phyloP scores from a whole-genome alignment of 83 land plant genomes.

The Picea mariana region DNA sequence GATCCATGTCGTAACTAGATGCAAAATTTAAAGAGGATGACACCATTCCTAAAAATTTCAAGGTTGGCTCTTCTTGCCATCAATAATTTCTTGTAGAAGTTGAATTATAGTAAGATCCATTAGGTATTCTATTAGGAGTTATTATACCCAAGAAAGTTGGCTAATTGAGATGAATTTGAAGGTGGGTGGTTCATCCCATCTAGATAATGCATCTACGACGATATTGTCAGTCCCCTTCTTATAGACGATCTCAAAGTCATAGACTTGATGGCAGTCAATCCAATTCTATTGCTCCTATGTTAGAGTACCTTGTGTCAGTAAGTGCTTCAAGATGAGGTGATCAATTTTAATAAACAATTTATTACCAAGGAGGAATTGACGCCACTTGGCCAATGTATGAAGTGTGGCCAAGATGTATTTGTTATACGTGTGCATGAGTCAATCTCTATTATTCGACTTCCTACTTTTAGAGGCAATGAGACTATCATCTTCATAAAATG shows the following conservation, averaged over 20 bases:
- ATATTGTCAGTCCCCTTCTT: not conserved
- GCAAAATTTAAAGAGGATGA: not conserved
- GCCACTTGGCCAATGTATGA: not conserved
- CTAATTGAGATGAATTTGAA: not conserved
- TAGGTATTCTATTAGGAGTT: not conserved
- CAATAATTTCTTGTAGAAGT: not conserved
- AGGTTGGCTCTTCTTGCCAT: not conserved
- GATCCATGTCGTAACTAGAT: not conserved
- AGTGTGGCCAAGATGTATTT: not conserved
- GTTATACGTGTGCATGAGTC: not conserved
- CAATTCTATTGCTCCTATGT: not conserved
- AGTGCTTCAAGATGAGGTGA: no score
- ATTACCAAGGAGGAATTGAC: not conserved
- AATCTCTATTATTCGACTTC: not conserved
- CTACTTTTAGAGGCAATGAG: not conserved
- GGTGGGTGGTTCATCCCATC: not conserved
- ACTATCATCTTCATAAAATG: not conserved
- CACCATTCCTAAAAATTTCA: not conserved
- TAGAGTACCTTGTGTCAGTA: not conserved
- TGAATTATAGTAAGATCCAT: not conserved
- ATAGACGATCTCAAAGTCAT: not conserved
- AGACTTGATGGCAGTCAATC: not conserved
- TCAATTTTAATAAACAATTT: no score
- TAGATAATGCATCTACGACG: not conserved
- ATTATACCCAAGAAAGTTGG: not conserved